Base-by-base conservation (phyloP, 116 monocot genomes). In the Trichopus zeylanicus region DNA sequence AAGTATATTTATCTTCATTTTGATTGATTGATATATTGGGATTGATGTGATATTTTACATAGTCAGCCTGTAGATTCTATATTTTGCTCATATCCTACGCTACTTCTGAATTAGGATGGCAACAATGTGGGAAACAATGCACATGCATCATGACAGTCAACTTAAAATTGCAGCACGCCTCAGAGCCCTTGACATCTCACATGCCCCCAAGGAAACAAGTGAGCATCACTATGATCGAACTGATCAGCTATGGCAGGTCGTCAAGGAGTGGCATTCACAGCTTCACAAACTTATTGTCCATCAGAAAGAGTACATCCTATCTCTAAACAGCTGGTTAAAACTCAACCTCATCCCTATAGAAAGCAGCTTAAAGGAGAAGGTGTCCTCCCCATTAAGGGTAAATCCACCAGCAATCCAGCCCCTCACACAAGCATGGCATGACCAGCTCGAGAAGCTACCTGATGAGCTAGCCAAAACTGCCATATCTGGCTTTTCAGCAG, bases 361-460 rank as follows among this genome's bases (percentile, higher is more conserved):
- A 29, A 87, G 82, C 78, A 87, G 66, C 70, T 60, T 87, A 30
- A 87, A 78, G 38, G 87, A 79, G 55, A 87, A 79, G 51, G 87
- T 82, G 20, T 78, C 82, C 0, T 87, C 82, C 10, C 87, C 82
- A 4, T 75, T 70, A 9, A 72, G 75, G 57, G 48, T 61, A 20
- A 59, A 55, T 20, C 66, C 51, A n/a, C 75, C 87, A 31, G 72
- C 72, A 11, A 75, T 87, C 57, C 75, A 75, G 55, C 29, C 63
- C 51, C 64, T 87, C 28, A 56, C 82, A 18, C 65, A 67, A 19
- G 62, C 72, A 19, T 87, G 87, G 87, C 56, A 87, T 26, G 87
- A 87, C 31, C 60, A 70, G 52, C 70, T 87, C 11, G 72, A 67
- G 51, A 78, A 73, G 28, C 70, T 82, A 13, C 82, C 82, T 5